Conservation (phyloP, 2,329 filamentous ascomycete genomes). For the Ophiocordyceps camponoti-floridani region DNA sequence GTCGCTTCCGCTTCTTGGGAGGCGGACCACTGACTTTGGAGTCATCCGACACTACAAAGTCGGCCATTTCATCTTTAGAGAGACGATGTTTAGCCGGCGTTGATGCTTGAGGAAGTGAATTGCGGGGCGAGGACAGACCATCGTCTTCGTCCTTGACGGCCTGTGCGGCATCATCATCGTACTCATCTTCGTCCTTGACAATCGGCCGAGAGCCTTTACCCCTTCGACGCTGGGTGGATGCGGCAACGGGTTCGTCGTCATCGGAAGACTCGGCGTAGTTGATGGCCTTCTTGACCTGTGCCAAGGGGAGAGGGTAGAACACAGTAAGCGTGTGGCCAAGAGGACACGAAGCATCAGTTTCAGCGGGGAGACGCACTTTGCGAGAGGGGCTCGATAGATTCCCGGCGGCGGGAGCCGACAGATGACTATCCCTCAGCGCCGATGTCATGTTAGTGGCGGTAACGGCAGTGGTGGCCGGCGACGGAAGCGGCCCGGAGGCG, state of each 20-base stretch:
- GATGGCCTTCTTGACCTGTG: slow-evolving; percentile 36
- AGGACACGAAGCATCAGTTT: too few relatives aligned
- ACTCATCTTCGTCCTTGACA: slow-evolving; percentile 50
- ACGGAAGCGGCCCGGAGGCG: slow-evolving; percentile 30
- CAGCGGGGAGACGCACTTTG: slow-evolving; percentile 41
- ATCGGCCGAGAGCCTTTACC: slow-evolving; percentile 32
- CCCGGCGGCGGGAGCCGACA: slow-evolving; percentile 6
- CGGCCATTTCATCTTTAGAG: slow-evolving; percentile 52
- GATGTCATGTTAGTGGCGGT: slow-evolving; percentile 12
- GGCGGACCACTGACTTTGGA: slow-evolving; percentile 46
- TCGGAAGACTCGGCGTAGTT: slow-evolving; percentile 79
- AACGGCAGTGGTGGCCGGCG: slow-evolving; percentile 18
- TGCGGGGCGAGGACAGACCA: too few relatives aligned
- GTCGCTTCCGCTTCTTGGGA: slow-evolving; percentile 61
- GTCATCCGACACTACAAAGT: slow-evolving; percentile 78
- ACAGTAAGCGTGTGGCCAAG: background rate
- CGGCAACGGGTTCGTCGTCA: slow-evolving; percentile 52
- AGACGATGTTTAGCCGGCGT: slow-evolving; percentile 2
- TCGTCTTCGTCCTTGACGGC: slow-evolving; percentile 46
- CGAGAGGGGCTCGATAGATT: slow-evolving; percentile 56
- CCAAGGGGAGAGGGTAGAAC: background rate
- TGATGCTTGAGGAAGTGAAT: too few relatives aligned
- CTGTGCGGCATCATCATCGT: slow-evolving; percentile 49
- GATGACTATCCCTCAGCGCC: slow-evolving; percentile 10
- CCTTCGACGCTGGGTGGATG: slow-evolving; percentile 19